Conservation (phyloP, 2,329 filamentous ascomycete species). For the Claviceps paspali region DNA sequence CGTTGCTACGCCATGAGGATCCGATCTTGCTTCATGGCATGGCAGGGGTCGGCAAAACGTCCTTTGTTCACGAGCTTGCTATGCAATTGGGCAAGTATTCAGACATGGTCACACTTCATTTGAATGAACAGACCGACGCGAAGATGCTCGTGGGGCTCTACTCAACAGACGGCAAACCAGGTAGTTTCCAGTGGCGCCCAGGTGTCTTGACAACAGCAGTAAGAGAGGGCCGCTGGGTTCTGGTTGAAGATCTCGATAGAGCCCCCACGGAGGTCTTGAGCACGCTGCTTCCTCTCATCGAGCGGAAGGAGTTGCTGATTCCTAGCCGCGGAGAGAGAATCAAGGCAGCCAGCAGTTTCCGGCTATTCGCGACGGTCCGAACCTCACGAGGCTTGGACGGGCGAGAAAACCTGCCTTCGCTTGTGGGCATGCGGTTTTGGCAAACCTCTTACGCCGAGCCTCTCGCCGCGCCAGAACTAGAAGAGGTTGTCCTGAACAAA, state of each 20-base stretch:
- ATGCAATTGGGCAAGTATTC: conserved; percentile 62
- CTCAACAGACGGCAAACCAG: conserved; percentile 72
- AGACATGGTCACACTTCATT: conserved; percentile 80
- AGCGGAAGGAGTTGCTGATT: conserved; percentile 79
- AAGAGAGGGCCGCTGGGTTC: conserved; percentile 84
- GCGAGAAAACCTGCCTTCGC: conserved; percentile 49
- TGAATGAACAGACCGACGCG: conserved; percentile 96
- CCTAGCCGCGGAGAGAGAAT: conserved; percentile 79
- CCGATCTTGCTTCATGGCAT: conserved; percentile 72
- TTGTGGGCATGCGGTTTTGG: conserved; percentile 83
- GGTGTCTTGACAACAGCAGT: conserved; percentile 91
- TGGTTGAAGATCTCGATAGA: conserved; percentile 92
- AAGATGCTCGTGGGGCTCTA: conserved; percentile 94
- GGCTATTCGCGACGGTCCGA: conserved; percentile 81
- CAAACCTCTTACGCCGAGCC: conserved; percentile 54
- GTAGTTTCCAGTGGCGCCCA: conserved; percentile 81
- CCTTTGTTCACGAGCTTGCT: conserved; percentile 68
- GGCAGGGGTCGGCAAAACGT: conserved; percentile 82
- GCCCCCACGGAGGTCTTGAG: conserved; percentile 92
- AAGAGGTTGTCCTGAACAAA: conserved; percentile 53
- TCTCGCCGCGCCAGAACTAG: conserved; percentile 54
- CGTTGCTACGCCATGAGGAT: conserved; percentile 47
- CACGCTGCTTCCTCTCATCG: conserved; percentile 80
- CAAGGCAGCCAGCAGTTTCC: conserved; percentile 69
- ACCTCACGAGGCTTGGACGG: conserved; percentile 56